Base-by-base conservation (phyloP, 305 asterid species). In the Fraxinus angustifolia region DNA sequence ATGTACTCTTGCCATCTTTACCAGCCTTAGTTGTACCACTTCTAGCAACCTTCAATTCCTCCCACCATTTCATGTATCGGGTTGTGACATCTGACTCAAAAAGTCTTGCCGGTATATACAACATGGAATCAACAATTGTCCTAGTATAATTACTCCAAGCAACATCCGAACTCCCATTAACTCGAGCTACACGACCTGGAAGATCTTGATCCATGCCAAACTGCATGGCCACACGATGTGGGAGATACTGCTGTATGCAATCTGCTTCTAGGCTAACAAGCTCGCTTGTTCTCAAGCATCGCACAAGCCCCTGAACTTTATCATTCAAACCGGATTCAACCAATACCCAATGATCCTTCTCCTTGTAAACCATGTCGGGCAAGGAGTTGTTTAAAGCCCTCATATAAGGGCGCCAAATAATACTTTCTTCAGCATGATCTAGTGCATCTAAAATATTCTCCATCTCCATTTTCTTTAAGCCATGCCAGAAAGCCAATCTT, bases 171-270 rank as follows among this genome's bases (percentile, higher is more conserved):
- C 35, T 77, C 17, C 2, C 73, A 77, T 80, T 76, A 14, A 77
- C 81, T n/a, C 87, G 79, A 0, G 28, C 75, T 6, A 87, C 87
- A 6, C 8, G 40, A 6, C 74, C 87, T 0, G 90, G 93, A 31
- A 89, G 28, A 36, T 88, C 93, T 78, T 89, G 93, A 88, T 89
- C 93, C 74, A 79, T 23, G 1, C 91, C 91, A 26, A 91, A 89
- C 8, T 91, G 91, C 91, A 58, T 86, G 3, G 90, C 85, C 16
- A 89, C 91, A 1, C 91, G 87, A 53, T 89, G 89, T 2, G 91
- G 90, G 65, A 80, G 79, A 75, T 89, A 87, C 5, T 78, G 83
- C 67, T 89, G 84, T 17, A 86, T 50, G 74, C 87, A 80, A 5
- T 17, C 48, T 4, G 38, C 11, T 14, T 84, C 87, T 34, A 78